Evolutionary conservation across 202 grass and related monocot species (phyloP), one percentile per base, ranked within the genome.

Genomic region (Panicum hallii): DNA sequence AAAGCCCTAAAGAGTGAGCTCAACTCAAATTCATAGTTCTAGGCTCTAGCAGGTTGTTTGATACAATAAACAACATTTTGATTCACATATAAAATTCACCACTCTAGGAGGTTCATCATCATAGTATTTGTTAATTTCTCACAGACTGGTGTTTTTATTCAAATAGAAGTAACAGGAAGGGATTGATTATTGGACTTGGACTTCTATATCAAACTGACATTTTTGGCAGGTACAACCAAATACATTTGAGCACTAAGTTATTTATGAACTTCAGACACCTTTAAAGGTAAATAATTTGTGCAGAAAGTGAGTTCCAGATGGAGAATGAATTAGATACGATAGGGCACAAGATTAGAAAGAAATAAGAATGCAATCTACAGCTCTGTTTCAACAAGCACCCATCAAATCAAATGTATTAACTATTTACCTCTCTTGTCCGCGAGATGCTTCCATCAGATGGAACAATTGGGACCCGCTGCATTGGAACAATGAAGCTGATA

Each of bases 371-470:
- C 7, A 75, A 54, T 48, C 48, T 67, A 8, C 9, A 81, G 34
- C 19, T 15, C 44, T 4, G 57, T 47, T 54, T 85, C 36, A 86
- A 69, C 53, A 90, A 79, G 45, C 19, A 81, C 66, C 23, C 26
- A 72, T 78, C 23, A 48, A 42, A 72, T 64, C 4, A 61, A 57
- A 46, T 34, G 77, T 61, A 53, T 30, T 54, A 72, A 45, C 38
- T 14, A n/a, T 56, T 79, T 99, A 99, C 93, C 97, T 90, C 87
- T 83, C 93, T 88, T 60, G 79, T 93, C 61, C 72, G 34, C n/a
- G 88, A 94, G 77, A 99, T 87, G 71, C 86, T 84, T 83, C 97
- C 97, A 84, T 99, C 97, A 85, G 88, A 87, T 74, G 93, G 84
- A 42, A 96, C 90, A 72, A 99, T 90, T 56, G 87, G 90, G 28